Evolutionary conservation across 768 basidiomycete species (phyloP), one percentile per base, ranked within the genome.

Genomic region (Rhizopogon vinicolor): DNA sequence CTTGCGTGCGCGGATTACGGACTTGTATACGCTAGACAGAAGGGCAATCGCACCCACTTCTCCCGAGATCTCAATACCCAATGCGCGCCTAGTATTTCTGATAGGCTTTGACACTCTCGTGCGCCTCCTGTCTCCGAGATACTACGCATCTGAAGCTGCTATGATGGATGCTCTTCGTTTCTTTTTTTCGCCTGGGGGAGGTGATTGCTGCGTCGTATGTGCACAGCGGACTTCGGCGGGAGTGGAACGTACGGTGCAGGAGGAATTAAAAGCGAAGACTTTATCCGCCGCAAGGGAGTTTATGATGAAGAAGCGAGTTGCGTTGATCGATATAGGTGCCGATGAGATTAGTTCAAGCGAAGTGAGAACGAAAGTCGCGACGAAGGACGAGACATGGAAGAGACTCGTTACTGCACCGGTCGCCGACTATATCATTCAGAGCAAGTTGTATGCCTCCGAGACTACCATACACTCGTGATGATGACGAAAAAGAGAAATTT

Each of bases 61-160:
- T 16, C 10, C 12, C 31, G 44, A 29, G 22, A 31, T 56, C 33
- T 51, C 57, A 31, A 39, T 58, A 52, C 58, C 54, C 39, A 55
- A 51, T 29, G 67, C 77, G 3, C 76, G 80, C 56, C 70, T 94
- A 18, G 80, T 81, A 1, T 93, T 93, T 66, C 72, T 93, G 28
- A 73, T 92, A 55, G 94, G 95, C 6, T 79, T 83, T 44, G 95
- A 97, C 65, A 98, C 95, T 2, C 78, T 98, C 44, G 81, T 84
- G 54, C 85, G 94, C 7, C 78, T 96, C 55, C 81, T 94, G 51
- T 78, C 84, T 1, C 81, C 86, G 0, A 81, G 80, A 19, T 96
- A 92, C 67, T 97, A 96, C 57, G 65, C 74, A 12, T 73, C 75
- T 12, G 68, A 69, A 52, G 65, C 70, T 7, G 74, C 69, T 7